Percentiles rank a stretch among this genome's conserved stretches.
These are phyloP conservation scores for Raddia distichophylla DNA, from an alignment of 176 grass and related monocot species.

Conservation along the genomic window DNA sequence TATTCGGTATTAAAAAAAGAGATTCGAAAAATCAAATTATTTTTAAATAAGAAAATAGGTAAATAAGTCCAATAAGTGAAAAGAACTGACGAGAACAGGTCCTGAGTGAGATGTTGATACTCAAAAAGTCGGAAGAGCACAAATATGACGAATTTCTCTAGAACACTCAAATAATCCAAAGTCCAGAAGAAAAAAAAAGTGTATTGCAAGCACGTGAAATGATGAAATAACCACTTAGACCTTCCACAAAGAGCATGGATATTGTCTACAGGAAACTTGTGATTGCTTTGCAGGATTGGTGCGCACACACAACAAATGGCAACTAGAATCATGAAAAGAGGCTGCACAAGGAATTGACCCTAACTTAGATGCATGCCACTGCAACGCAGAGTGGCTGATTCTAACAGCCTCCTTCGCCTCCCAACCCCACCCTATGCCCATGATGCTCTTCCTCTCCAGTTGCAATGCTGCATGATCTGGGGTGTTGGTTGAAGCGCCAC, in stretches of 20 bases:
- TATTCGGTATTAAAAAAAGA: too few species aligned
- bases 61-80: too few species aligned
- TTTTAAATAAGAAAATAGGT: too few species aligned
- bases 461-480: too few species aligned
- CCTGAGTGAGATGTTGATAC: neutral
- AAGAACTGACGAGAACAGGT: too few species aligned
- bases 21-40: too few species aligned
- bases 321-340: neutral
- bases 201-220: neutral
- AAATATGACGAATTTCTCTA: neutral
- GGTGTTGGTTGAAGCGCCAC: too few species aligned
- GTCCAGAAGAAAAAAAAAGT: neutral
- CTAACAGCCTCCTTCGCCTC: too few species aligned
- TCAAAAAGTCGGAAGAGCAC: neutral
- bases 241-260: slow-evolving; percentile 11
- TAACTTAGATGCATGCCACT: too few species aligned
- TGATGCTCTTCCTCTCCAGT: too few species aligned
- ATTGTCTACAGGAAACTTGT: slow-evolving; percentile 8
- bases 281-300: neutral
- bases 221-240: neutral
- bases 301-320: neutral
- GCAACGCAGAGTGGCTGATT: too few species aligned
- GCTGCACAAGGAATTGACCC: neutral
- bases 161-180: neutral
- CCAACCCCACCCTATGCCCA: too few species aligned